Evolutionary conservation across 164 flowering plant genomes (phyloP).

Genomic region (Magnolia changhungtana): DNA sequence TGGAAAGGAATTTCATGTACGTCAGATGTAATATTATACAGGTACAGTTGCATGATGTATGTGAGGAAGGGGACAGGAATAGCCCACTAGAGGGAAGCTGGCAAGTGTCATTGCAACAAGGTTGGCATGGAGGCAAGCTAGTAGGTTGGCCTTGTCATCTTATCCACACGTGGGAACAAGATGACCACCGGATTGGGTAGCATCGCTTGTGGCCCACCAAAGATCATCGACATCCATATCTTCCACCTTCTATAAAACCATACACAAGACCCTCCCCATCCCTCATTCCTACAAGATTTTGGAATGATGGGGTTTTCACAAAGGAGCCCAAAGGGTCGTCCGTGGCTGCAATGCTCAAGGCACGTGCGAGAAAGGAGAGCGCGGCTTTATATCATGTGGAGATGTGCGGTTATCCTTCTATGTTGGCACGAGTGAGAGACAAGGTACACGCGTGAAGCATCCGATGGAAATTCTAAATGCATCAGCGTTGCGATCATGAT

Average conservation of each 20-base stretch:
- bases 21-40: too few relatives aligned
- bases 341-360: conserved; percentile 39
- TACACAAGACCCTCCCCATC: neutral
- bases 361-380: conserved; percentile 32
- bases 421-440: conserved; percentile 34
- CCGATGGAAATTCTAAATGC: too few relatives aligned
- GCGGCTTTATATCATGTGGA: conserved; percentile 55
- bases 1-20: too few relatives aligned
- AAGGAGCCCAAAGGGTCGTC: conserved; percentile 22
- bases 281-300: neutral
- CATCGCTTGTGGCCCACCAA: neutral
- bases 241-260: conserved; percentile 3
- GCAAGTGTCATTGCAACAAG: conserved; percentile 1
- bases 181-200: too few relatives aligned
- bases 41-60: neutral
- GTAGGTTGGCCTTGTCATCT: conserved; percentile 3
- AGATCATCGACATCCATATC: neutral
- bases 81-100: conserved; percentile 11
- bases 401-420: conserved; percentile 48
- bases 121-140: conserved; percentile 6
- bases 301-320: neutral
- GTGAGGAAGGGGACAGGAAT: neutral
- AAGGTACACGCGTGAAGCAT: too few relatives aligned
- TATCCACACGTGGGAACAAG: conserved; percentile 2
- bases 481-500: too few relatives aligned